Percentiles rank a stretch among this genome's conserved stretches.
Evolutionary conservation across 495 filamentous ascomycete genomes (phyloP).

Genomic region (Penicillium turbatum): DNA sequence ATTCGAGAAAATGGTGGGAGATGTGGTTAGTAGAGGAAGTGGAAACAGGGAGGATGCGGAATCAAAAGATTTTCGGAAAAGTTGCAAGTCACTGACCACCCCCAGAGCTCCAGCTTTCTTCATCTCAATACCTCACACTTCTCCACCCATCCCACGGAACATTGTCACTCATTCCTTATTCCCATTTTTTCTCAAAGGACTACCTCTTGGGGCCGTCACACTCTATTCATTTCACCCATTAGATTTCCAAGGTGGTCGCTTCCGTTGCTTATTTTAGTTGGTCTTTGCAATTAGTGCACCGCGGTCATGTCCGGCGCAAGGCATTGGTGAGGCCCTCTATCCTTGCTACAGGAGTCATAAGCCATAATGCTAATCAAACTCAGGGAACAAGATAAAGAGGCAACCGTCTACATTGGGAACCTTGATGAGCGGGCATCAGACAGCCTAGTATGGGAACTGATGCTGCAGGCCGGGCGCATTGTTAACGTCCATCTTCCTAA

Average conservation of each 20-base stretch:
- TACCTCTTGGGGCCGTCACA: not conserved
- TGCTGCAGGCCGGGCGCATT: conserved; percentile 94
- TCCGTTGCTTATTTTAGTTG: too few relatives aligned
- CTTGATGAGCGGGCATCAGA: conserved; percentile 94
- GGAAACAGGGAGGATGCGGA: conserved; percentile 12
- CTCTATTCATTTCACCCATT: not conserved
- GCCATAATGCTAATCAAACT: conserved; percentile 8
- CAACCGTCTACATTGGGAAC: conserved; percentile 96
- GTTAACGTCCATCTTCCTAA: conserved; percentile 97
- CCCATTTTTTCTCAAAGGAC: not conserved
- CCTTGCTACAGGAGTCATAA: not conserved
- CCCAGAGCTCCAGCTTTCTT: not conserved
- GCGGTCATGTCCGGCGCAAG: conserved; percentile 64
- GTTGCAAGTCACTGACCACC: conserved; percentile 6
- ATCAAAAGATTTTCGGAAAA: conserved; percentile 36
- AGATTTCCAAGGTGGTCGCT: not conserved
- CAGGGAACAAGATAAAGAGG: conserved; percentile 99
- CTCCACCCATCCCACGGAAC: not conserved
- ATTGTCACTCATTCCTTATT: not conserved
- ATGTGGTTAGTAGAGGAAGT: conserved; percentile 3
- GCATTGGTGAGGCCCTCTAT: conserved; percentile 61
- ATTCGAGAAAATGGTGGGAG: not conserved
- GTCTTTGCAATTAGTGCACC: conserved; percentile 3
- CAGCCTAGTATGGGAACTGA: conserved; percentile 90
- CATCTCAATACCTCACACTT: not conserved